These are phyloP conservation scores for Alisma plantagoaquatica DNA, from an alignment of 106 monocot genomes.

Conservation along the genomic window DNA sequence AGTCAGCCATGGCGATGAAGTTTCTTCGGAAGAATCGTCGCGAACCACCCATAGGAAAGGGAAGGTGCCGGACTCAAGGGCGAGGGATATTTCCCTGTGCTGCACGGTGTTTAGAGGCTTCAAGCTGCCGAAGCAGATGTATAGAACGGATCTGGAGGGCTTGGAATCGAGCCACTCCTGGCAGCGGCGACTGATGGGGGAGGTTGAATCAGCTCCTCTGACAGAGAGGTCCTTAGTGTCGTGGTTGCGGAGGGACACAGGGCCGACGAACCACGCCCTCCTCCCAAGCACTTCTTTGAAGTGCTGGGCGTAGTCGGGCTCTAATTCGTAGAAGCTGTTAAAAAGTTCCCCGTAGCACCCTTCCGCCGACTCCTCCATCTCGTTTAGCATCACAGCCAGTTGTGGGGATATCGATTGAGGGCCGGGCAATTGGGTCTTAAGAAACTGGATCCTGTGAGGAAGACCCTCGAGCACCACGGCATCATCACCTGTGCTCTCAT, in stretches of 20 bases:
- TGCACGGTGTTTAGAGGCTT: neutral
- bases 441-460: too few species aligned
- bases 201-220: neutral
- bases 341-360: neutral
- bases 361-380: neutral
- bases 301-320: neutral
- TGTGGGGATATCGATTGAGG: too few species aligned
- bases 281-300: neutral
- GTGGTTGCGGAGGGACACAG: neutral
- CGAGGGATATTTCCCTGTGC: constrained; percentile 16
- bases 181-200: neutral
- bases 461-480: neutral
- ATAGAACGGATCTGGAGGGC: constrained; percentile 9
- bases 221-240: neutral
- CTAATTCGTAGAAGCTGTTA: constrained; percentile 10
- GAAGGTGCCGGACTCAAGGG: constrained; percentile 10
- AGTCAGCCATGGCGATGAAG: neutral
- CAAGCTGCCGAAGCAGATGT: constrained; percentile 20
- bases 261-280: neutral
- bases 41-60: constrained; percentile 31
- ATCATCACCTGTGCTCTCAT: neutral
- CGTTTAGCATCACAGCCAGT: too few species aligned
- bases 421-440: too few species aligned
- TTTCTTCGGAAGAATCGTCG: too few species aligned
- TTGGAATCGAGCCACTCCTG: constrained; percentile 12